Evolutionary conservation across 177 flowering plant species (phyloP), one percentile per base, ranked within the genome.

Genomic region (Vitis hybrid): DNA sequence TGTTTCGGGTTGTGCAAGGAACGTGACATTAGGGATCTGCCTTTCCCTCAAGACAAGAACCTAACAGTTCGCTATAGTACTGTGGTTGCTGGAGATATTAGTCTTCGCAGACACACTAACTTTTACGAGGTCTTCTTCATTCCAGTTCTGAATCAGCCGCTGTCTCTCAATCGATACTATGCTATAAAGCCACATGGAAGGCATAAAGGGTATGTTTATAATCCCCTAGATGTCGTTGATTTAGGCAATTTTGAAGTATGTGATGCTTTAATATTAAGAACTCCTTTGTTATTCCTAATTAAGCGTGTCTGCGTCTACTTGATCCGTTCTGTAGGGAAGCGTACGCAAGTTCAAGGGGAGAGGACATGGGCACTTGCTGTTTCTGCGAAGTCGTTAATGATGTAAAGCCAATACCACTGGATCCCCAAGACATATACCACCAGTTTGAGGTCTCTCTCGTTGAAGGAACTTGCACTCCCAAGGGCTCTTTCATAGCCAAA

Each of bases 21-120:
- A 17, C 67, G n/a, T 56, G 52, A 10, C 0, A 77, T 85, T 52
- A 70, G 65, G 35, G 71, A 72, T 27, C 73, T 83, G 17, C 91
- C 91, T 0, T 77, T 90, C 32, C 87, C 91, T 50, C 89, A 84
- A 52, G 84, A 86, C 78, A 81, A 75, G 78, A 71, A 76, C 9
- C 57, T 88, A 62, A 66, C 65, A 15, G 64, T 86, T 10, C 35
- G 35, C 35, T 32, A 32, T 32, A 19, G 21, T 19, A 32, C 35
- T 5, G 2, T 5, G 4, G 6, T 32, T 32, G 35, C 6, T 32
- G 35, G 35, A 32, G 35, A 32, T 32, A 32, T 32, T 5, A 32
- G 35, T 32, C 35, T 32, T 5, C 35, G 6, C 50, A n/a, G 56
- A 2, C 10, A 11, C 2, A 24, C n/a, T n/a, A 21, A 46, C 64